These are phyloP conservation scores for Leccinum pellstonianum DNA, from an alignment of 768 basidiomycete species.

Conservation along the genomic window DNA sequence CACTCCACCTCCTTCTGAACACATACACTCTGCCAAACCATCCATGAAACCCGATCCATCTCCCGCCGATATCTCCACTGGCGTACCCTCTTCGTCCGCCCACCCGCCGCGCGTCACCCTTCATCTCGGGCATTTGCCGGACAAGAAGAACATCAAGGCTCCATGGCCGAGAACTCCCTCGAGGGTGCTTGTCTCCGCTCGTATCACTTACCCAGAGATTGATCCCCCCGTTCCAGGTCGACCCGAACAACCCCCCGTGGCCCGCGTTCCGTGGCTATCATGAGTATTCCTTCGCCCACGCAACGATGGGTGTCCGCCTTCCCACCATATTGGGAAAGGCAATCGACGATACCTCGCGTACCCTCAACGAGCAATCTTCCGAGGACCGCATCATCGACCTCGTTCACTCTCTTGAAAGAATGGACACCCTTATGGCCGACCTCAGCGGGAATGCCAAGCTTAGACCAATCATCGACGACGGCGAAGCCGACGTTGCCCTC, in stretches of 20 bases:
- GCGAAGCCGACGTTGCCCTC: constrained; percentile 86
- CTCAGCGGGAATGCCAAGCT: constrained; percentile 81
- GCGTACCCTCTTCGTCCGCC: constrained; percentile 17
- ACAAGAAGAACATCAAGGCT: constrained; percentile 68
- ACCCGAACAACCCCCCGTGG: constrained; percentile 83
- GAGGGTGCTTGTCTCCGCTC: constrained; percentile 41
- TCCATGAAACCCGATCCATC: constrained; percentile 8
- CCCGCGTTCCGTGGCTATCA: constrained; percentile 81
- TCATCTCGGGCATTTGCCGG: constrained; percentile 71
- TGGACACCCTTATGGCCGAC: constrained; percentile 88
- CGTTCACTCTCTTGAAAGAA: constrained; percentile 80
- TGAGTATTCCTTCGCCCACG: constrained; percentile 83
- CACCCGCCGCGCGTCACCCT: constrained; percentile 65
- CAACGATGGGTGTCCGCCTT: constrained; percentile 93
- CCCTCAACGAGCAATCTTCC: constrained; percentile 79
- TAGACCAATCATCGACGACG: constrained; percentile 86
- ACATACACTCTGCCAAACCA: background rate
- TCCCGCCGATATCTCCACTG: background rate
- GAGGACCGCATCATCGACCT: constrained; percentile 88
- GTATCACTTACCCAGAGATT: background rate
- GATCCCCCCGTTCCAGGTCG: constrained; percentile 45
- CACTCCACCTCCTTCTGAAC: constrained; percentile 29
- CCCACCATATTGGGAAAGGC: constrained; percentile 96
- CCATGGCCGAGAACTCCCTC: constrained; percentile 76
- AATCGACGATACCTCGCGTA: constrained; percentile 86